Evolutionary conservation across 73 alveolate species (phyloP), one percentile per base, ranked within the genome.

Genomic region (Diophrys sp.): DNA sequence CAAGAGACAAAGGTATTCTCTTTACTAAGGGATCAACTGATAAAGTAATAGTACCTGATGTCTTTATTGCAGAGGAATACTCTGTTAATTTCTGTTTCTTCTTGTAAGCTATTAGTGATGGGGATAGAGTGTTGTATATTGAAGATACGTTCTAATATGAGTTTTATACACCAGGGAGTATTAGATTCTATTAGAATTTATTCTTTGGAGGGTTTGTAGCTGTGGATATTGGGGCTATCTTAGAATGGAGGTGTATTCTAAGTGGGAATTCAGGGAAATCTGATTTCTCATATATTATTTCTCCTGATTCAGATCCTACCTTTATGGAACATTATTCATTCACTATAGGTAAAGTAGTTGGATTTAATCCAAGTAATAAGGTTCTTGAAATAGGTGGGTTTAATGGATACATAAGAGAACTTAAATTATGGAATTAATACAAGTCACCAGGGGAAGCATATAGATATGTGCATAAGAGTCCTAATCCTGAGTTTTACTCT

Each of bases 341-440:
- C 18, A 44, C 62, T 11, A 18, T 44, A 11, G 62, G 62, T 44
- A 44, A 44, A 44, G 62, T 44, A 44, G 62, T 44, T 44, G 62
- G 62, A 44, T 44, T 44, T 18, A 44, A 44, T 18, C 62, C 62
- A 44, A 11, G 18, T 11, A 18, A 11, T 11, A 44, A 44, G 18
- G 62, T 11, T 11, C 5, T 44, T 5, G 62, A 44, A 57, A 56
- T 76, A 14, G 18, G 33, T 1, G 74, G 74, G 2, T 11, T 25
- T 62, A 56, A 76, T 76, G 68, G 31, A 29, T 62, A 57, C 14
- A 1, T 76, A 1, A 76, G 84, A 76, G 84, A 76, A 76, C 24
- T 76, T 8, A 76, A 76, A 31, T 1, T 76, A 62, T 76, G 66
- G 66, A 76, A n/a, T 27, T n/a, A n/a, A 23, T 56, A 53, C 18